phyloP scores from a whole-genome alignment of 768 basidiomycete genomes.

The Daedaleopsis nitida region DNA sequence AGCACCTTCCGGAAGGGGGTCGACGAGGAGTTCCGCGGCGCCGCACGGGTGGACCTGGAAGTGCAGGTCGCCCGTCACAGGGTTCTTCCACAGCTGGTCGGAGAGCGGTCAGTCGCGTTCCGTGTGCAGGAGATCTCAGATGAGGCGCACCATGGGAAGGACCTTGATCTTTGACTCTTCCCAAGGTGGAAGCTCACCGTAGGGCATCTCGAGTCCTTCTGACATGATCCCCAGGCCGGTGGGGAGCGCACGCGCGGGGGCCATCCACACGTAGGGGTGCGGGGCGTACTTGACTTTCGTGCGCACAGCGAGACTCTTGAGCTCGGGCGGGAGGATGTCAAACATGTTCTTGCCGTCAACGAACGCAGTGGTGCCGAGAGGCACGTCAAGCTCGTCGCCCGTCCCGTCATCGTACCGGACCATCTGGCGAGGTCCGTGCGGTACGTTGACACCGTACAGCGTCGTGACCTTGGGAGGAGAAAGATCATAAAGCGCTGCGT shows the following conservation, averaged over 20 bases:
- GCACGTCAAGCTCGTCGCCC: conserved; percentile 78
- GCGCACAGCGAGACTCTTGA: conserved; percentile 82
- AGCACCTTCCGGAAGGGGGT: conserved; percentile 67
- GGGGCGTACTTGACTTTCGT: conserved; percentile 77
- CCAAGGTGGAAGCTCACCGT: conserved; percentile 79
- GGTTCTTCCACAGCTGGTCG: conserved; percentile 86
- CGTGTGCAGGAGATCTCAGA: background rate
- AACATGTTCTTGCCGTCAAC: conserved; percentile 84
- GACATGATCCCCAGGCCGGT: conserved; percentile 84
- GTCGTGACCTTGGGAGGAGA: conserved; percentile 85
- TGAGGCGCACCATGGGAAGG: conserved; percentile 56
- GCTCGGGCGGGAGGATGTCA: conserved; percentile 65
- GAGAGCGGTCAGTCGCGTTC: background rate
- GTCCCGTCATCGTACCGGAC: conserved; percentile 86
- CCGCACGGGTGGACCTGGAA: conserved; percentile 92
- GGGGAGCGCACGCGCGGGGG: conserved; percentile 66
- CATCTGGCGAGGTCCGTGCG: conserved; percentile 62
- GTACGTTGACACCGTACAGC: conserved; percentile 77
- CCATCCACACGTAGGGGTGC: conserved; percentile 93
- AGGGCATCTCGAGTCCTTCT: conserved; percentile 71
- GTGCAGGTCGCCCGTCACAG: conserved; percentile 77
- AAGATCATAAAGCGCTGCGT: conserved; percentile 79
- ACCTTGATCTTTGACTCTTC: conserved; percentile 73
- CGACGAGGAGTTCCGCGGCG: conserved; percentile 63
- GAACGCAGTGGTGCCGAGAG: conserved; percentile 87